These are phyloP conservation scores for Fusarium nematophilum DNA, from an alignment of 2,329 filamentous ascomycete genomes.

Conservation along the genomic window DNA sequence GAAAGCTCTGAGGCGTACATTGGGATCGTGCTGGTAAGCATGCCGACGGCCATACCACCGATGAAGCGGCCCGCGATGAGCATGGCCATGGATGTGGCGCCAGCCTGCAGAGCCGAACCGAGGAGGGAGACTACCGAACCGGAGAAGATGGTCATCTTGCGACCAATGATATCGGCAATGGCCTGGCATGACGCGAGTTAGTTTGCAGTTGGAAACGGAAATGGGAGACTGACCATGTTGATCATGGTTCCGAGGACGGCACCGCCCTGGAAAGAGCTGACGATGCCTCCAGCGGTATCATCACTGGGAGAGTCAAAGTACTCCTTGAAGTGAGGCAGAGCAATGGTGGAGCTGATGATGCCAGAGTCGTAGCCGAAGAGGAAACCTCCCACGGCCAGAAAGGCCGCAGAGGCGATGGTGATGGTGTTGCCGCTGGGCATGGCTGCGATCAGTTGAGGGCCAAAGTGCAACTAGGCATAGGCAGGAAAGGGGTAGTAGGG, in stretches of 20 bases:
- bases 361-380: conserved; percentile 61
- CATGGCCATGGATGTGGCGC: conserved; percentile 50
- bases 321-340: conserved; percentile 49
- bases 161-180: conserved; percentile 46
- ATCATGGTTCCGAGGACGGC: conserved; percentile 43
- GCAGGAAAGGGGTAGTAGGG: not conserved
- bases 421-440: conserved; percentile 24
- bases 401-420: conserved; percentile 40
- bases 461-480: not conserved
- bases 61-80: conserved; percentile 62
- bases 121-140: conserved; percentile 45
- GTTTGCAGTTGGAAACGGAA: not conserved
- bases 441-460: not conserved
- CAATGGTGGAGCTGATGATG: conserved; percentile 53
- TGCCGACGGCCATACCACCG: conserved; percentile 60
- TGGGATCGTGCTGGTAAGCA: conserved; percentile 59
- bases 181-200: conserved; percentile 15
- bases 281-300: conserved; percentile 39
- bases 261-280: conserved; percentile 43
- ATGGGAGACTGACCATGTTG: conserved; percentile 37
- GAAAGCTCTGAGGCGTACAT: conserved; percentile 59
- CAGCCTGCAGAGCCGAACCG: conserved; percentile 48
- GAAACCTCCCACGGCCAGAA: conserved; percentile 44
- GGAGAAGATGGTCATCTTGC: conserved; percentile 45
- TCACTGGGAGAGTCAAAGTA: conserved; percentile 54